Evolutionary conservation across 257 asterid species (phyloP), one percentile per base, ranked within the genome.

Genomic region (Nicotiana attenuata): DNA sequence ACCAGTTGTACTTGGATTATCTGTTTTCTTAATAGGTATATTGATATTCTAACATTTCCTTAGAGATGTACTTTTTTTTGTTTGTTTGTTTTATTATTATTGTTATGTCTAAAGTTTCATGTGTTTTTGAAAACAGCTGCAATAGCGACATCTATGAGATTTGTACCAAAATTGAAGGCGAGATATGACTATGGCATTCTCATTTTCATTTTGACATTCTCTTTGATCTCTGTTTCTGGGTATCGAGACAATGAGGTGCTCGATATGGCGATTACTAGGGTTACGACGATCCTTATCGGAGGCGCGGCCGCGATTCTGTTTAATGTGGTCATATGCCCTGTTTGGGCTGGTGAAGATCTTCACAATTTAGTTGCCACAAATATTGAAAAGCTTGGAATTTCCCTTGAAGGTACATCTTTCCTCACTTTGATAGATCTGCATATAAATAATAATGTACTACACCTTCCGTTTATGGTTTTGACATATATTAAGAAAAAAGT

Each of bases 281-380:
- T 92, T 7, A 90, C 85, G 2, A 91, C 98, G 9, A 60, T 93
- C 26, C 80, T 89, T 5, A 87, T 93, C 1, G 98, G 98, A 15
- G 97, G 90, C 24, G 82, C 87, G 0, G 82, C 91, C 26, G 89
- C 92, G 50, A 68, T 93, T 28, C 10, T 86, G 1, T 85, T 93
- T 11, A 92, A 93, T 53, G 85, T 90, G 78, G 28, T 89, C 5
- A 86, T 92, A 0, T 90, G 41, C 38, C 98, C 98, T 5, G 97
- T 92, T 0, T 93, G 98, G 97, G 92, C 98, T 1, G 98, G 98
- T 24, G 88, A 89, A 77, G 98, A 93, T 84, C 98, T 92, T 67
- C 97, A 93, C 85, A 80, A 84, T 17, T 93, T 90, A 0, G 88
- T 91, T 0, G 96, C 94, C 4, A 38, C 81, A 10, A 86, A 90